phyloP scores from a whole-genome alignment of 805 yeast species.

The Ogataea trehalophila region DNA sequence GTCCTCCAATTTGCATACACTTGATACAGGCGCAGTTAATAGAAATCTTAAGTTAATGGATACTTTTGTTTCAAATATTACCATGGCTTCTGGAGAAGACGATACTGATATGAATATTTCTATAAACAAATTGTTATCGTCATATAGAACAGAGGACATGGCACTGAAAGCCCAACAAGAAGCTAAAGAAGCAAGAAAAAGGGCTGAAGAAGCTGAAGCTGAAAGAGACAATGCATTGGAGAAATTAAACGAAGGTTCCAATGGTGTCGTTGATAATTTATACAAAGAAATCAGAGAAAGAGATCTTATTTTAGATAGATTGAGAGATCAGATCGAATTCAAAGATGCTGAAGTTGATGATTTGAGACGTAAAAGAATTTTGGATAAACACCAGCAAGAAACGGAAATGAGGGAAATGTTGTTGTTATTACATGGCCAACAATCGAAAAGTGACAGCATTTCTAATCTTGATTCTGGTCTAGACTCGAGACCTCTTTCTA shows the following conservation, averaged over 20 bases:
- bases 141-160: slow-evolving; percentile 79
- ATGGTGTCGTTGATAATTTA: slow-evolving; percentile 60
- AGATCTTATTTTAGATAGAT: slow-evolving; percentile 50
- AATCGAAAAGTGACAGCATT: slow-evolving; percentile 13
- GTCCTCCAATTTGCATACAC: slow-evolving; percentile 42
- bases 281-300: slow-evolving; percentile 60
- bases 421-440: slow-evolving; percentile 51
- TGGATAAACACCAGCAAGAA: slow-evolving; percentile 73
- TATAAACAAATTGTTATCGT: slow-evolving; percentile 63
- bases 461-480: slow-evolving; percentile 3
- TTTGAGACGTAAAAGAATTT: slow-evolving; percentile 49
- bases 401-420: slow-evolving; percentile 71
- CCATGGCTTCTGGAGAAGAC: slow-evolving; percentile 48
- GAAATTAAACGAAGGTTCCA: slow-evolving; percentile 56
- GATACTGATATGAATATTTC: slow-evolving; percentile 73
- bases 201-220: slow-evolving; percentile 39
- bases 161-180: slow-evolving; percentile 64
- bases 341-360: slow-evolving; percentile 60
- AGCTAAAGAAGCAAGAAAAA: slow-evolving; percentile 34
- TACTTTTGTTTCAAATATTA: slow-evolving; percentile 49
- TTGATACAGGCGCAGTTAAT: slow-evolving; percentile 35
- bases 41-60: slow-evolving; percentile 54
- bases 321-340: slow-evolving; percentile 58
- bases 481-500: slow-evolving; percentile 2
- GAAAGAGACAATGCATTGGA: slow-evolving; percentile 31